Percentiles rank a stretch among this genome's conserved stretches.
Conservation (phyloP, 2,329 filamentous ascomycete genomes). For the Stagonosporopsis vannaccii region DNA sequence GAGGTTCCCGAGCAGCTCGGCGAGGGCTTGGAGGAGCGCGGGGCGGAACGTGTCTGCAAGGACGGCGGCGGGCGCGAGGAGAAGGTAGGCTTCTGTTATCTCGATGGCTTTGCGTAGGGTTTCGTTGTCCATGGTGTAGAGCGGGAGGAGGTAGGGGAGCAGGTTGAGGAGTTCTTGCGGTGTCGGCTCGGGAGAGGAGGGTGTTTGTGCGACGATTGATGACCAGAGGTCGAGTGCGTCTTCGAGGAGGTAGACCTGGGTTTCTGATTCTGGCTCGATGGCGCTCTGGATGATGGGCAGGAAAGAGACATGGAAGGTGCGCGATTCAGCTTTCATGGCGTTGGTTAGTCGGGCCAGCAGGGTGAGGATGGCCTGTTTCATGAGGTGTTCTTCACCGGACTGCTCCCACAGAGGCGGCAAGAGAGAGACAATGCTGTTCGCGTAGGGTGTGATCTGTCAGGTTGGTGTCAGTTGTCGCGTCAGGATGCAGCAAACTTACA, state of each 20-base stretch:
- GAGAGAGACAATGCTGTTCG: conserved; percentile 81
- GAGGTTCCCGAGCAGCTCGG: conserved; percentile 55
- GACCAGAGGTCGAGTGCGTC: conserved; percentile 92
- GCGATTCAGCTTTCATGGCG: conserved; percentile 80
- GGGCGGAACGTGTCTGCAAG: conserved; percentile 53
- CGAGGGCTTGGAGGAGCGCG: conserved; percentile 49
- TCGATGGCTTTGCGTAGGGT: conserved; percentile 57
- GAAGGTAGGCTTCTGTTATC: conserved; percentile 58
- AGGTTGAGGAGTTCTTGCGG: conserved; percentile 54
- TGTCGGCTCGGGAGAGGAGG: conserved; percentile 51
- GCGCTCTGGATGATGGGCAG: conserved; percentile 83
- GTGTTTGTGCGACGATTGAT: conserved; percentile 71
- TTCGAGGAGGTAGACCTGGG: conserved; percentile 78
- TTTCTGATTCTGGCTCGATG: conserved; percentile 72
- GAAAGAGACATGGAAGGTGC: conserved; percentile 79
- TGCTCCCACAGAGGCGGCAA: conserved; percentile 85
- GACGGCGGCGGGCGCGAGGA: conserved; percentile 57
- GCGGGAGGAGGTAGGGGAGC: conserved; percentile 54
- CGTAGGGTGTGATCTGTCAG: conserved; percentile 65
- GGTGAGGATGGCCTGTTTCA: conserved; percentile 91
- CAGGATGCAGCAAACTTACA: conserved; percentile 48
- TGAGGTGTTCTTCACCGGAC: conserved; percentile 84
- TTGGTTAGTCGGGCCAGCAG: conserved; percentile 85
- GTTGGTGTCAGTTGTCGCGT: conserved; percentile 11
- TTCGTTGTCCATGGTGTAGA: conserved; percentile 59